Percentiles rank a stretch among this genome's conserved stretches.
Evolutionary conservation across 495 filamentous ascomycete genomes (phyloP).

Genomic region (Apiosordaria backusii): DNA sequence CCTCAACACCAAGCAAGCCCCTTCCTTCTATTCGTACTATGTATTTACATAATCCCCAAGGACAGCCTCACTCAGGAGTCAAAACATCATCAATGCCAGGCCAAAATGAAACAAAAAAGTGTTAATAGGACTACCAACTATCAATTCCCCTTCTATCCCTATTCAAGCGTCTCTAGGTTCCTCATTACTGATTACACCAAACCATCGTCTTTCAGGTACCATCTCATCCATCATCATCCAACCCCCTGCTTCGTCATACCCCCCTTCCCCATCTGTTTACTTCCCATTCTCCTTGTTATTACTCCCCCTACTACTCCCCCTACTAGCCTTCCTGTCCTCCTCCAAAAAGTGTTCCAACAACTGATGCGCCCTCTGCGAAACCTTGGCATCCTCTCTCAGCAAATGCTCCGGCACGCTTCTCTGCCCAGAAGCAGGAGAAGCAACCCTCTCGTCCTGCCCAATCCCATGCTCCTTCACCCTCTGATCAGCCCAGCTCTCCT

Average conservation of each 20-base stretch:
- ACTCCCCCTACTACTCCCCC: constrained; percentile 3
- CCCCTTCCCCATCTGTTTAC: neutral
- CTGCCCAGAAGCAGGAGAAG: neutral
- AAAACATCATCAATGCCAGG: neutral
- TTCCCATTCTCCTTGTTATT: constrained; percentile 7
- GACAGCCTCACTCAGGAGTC: too few species aligned
- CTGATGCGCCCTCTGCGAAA: constrained; percentile 18
- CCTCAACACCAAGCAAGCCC: neutral
- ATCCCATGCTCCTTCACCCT: constrained; percentile 5
- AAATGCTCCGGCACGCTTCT: constrained; percentile 9
- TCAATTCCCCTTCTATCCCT: neutral
- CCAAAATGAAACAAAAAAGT: neutral
- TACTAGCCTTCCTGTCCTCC: constrained; percentile 15
- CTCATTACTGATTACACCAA: neutral
- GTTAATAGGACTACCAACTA: neutral
- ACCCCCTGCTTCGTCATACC: neutral
- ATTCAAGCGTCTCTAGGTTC: neutral
- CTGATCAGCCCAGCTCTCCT: neutral
- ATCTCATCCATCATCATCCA: neutral
- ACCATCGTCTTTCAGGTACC: too few species aligned
- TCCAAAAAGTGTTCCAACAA: constrained; percentile 25
- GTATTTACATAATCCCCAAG: neutral
- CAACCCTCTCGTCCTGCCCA: constrained; percentile 12
- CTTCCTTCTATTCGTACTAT: neutral
- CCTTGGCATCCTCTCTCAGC: constrained; percentile 16